Evolutionary conservation across 1,139 yeast genomes (phyloP).

Genomic region (Suhomyces bribrorum): DNA sequence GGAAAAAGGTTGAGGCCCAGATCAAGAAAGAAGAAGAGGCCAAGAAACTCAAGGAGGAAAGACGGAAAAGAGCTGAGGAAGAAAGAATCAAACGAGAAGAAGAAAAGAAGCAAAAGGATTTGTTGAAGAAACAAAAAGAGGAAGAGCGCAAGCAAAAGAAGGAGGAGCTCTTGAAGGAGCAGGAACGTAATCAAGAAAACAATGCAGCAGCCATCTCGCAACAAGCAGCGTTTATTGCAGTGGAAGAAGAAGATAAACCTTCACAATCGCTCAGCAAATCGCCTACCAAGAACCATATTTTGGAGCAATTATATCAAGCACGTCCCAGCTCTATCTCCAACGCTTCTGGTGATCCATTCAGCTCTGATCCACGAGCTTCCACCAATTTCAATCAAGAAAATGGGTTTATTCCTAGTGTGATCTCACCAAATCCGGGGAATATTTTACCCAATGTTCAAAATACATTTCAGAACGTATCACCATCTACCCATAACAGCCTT

Average conservation of each 20-base stretch:
- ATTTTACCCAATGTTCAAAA: conserved; percentile 8
- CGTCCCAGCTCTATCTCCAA: conserved; percentile 30
- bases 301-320: conserved; percentile 39
- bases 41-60: conserved; percentile 40
- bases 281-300: conserved; percentile 30
- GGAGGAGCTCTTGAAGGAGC: conserved; percentile 27
- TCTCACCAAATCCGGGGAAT: conserved; percentile 5
- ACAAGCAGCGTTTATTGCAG: conserved; percentile 8
- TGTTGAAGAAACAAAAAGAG: conserved; percentile 42
- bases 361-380: conserved; percentile 6
- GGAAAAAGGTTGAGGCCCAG: conserved; percentile 47
- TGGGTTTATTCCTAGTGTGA: conserved; percentile 5
- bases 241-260: conserved; percentile 3
- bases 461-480: conserved; percentile 11
- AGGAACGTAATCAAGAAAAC: conserved; percentile 24
- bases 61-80: conserved; percentile 48
- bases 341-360: conserved; percentile 21
- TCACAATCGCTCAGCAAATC: conserved; percentile 8
- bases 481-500: conserved; percentile 12
- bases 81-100: conserved; percentile 45
- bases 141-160: conserved; percentile 29
- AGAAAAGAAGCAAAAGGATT: conserved; percentile 46
- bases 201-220: conserved; percentile 11
- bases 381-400: conserved; percentile 2
- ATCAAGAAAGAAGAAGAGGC: conserved; percentile 52